phyloP scores from a whole-genome alignment of 768 basidiomycete genomes.

The Phanerochaete sordida region DNA sequence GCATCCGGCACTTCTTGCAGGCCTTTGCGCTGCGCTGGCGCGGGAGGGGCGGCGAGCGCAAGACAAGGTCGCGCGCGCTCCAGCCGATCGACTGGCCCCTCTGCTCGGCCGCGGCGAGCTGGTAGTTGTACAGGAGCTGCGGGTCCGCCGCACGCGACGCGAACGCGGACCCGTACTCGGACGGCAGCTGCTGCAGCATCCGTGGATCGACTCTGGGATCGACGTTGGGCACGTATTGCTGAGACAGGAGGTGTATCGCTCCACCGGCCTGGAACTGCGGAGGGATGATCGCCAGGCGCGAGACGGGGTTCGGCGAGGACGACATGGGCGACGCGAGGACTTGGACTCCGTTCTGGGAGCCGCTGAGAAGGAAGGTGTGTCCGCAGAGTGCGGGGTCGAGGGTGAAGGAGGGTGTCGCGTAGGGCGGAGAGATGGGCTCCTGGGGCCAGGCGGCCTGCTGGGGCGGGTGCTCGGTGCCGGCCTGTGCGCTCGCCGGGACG shows the following conservation, averaged over 20 bases:
- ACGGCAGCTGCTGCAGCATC: slow-evolving; percentile 5
- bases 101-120: neutral
- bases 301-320: neutral
- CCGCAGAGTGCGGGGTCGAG: slow-evolving; percentile 2
- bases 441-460: slow-evolving; percentile 5
- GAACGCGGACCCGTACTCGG: neutral
- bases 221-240: neutral
- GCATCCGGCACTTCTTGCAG: slow-evolving; percentile 53
- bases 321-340: neutral
- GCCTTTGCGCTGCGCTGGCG: slow-evolving; percentile 41
- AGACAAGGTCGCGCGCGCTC: slow-evolving; percentile 1
- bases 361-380: neutral
- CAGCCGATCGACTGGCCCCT: slow-evolving; percentile 6
- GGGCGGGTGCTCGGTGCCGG: neutral
- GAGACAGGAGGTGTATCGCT: slow-evolving; percentile 3
- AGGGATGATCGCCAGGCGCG: slow-evolving; percentile 1
- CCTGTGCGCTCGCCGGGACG: neutral
- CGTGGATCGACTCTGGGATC: slow-evolving; percentile 3
- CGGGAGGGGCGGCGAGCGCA: neutral
- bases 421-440: neutral
- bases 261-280: neutral
- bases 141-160: neutral
- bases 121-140: slow-evolving; percentile 7
- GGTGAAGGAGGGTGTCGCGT: neutral
- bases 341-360: neutral